Evolutionary conservation across 179 eudicot genomes (phyloP).

Genomic region (Beta corolliflora): DNA sequence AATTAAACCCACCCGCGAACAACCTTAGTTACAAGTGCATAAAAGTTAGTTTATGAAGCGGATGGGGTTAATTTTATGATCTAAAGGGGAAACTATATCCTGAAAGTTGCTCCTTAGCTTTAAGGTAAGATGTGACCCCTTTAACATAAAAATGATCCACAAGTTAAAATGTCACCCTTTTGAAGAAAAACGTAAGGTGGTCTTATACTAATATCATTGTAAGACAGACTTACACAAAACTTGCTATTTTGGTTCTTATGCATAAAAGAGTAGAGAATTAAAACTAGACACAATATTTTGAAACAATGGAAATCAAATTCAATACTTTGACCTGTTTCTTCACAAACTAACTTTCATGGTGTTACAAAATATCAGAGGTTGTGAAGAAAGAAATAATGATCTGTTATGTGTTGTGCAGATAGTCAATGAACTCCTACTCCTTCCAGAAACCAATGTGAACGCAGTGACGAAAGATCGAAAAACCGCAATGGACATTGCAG

Average conservation of each 20-base stretch:
- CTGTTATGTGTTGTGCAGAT: slow-evolving; percentile 43
- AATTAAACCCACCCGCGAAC: too few species aligned
- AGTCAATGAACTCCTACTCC: slow-evolving; percentile 50
- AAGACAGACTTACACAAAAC: not conserved
- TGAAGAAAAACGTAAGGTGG: too few species aligned
- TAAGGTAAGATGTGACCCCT: too few species aligned
- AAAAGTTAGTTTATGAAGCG: too few species aligned
- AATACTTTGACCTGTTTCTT: not conserved
- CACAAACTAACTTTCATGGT: not conserved
- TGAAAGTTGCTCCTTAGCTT: too few species aligned
- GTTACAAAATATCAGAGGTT: not conserved
- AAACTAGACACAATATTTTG: not conserved
- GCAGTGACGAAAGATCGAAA: slow-evolving; percentile 39
- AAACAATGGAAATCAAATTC: not conserved
- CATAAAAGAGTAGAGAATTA: not conserved
- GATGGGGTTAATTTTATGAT: too few species aligned
- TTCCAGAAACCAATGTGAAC: slow-evolving; percentile 53
- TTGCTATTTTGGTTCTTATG: not conserved
- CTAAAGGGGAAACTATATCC: too few species aligned
- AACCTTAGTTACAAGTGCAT: too few species aligned
- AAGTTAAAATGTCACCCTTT: too few species aligned
- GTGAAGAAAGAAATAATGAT: not conserved
- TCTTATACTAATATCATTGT: too few species aligned
- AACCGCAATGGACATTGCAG: slow-evolving; percentile 45
- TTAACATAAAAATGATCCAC: too few species aligned